Evolutionary conservation across 2,329 filamentous ascomycete genomes (phyloP), one percentile per base, ranked within the genome.

Genomic region (Esteya vermicola): DNA sequence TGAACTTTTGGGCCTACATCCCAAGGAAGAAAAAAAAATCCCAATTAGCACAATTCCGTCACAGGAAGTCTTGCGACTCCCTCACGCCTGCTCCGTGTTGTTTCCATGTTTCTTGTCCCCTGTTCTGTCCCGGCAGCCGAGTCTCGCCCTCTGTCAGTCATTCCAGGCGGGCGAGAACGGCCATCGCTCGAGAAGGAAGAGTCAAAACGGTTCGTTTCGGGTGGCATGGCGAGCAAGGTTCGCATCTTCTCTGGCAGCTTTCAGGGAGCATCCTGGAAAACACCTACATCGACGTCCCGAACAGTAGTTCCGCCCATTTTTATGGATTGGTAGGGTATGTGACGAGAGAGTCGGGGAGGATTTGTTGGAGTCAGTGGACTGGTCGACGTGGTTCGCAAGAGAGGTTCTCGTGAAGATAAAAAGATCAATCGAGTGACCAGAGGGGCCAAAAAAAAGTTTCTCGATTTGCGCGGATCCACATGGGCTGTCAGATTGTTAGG

Each of bases 251-350:
- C 30, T 23, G 16, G 16, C 27, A 33, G 40, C 28, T 37, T 39
- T 48, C 33, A 37, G 21, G 39, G 39, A 18, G 33, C 18, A 27
- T 28, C 21, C 10, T 42, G 52, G 49, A 51, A 45, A 53, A 51
- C 55, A 76, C 76, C 67, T 78, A 83, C 79, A 75, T 84, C 80
- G 64, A 88, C 82, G 70, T 88, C 83, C 69, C 82, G 81, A 68
- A 89, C 83, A 57, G 70, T 75, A 63, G 85, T 83, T 66, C 80
- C 75, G 62, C 70, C 67, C 83, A 88, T 88, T 64, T 72, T 85
- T 46, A 43, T 40, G 41, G 43, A 45, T 47, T 44, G 38, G 22
- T 48, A 47, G 45, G 36, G 23, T 35, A n/a, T 40, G n/a, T 31
- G 37, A 25, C 18, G 33, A 12, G 25, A 31, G n/a, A 39, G 14